phyloP scores from a whole-genome alignment of 75 land plant genomes.

The Sequoiadendron giganteum region DNA sequence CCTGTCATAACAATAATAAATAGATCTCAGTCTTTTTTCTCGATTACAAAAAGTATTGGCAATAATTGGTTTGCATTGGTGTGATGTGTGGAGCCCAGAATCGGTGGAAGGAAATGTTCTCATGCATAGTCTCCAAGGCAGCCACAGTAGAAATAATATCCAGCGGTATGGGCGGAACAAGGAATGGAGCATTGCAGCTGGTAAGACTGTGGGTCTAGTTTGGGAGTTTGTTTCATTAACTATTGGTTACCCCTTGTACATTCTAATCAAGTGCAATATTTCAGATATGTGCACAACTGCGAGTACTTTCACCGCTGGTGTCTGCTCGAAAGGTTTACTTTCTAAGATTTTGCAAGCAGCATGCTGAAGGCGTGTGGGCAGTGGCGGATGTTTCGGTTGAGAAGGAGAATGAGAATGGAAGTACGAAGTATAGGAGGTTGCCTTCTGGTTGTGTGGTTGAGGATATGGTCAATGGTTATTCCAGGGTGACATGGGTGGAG shows the following conservation, averaged over 20 bases:
- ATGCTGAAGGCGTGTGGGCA: slow-evolving; percentile 82
- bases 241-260: neutral
- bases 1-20: neutral
- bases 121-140: slow-evolving; percentile 65
- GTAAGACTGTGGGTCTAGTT: slow-evolving; percentile 26
- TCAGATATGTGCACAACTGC: slow-evolving; percentile 82
- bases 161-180: slow-evolving; percentile 58
- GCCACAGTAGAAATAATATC: slow-evolving; percentile 69
- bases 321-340: slow-evolving; percentile 73
- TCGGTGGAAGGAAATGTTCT: slow-evolving; percentile 80
- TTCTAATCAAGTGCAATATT: neutral
- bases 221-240: neutral
- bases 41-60: neutral
- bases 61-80: neutral
- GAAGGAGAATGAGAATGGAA: slow-evolving; percentile 32
- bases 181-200: slow-evolving; percentile 85
- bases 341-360: slow-evolving; percentile 87
- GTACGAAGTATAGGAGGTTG: slow-evolving; percentile 53
- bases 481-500: slow-evolving; percentile 87
- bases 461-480: slow-evolving; percentile 84
- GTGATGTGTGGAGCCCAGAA: slow-evolving; percentile 24
- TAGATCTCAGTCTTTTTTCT: neutral
- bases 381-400: slow-evolving; percentile 87
- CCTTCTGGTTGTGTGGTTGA: slow-evolving; percentile 89
- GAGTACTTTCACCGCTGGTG: slow-evolving; percentile 77